Percentiles rank a stretch among this genome's conserved stretches.
phyloP scores from a whole-genome alignment of 2,329 filamentous ascomycete genomes.

The Paecilomyces dactylethromorphus region DNA sequence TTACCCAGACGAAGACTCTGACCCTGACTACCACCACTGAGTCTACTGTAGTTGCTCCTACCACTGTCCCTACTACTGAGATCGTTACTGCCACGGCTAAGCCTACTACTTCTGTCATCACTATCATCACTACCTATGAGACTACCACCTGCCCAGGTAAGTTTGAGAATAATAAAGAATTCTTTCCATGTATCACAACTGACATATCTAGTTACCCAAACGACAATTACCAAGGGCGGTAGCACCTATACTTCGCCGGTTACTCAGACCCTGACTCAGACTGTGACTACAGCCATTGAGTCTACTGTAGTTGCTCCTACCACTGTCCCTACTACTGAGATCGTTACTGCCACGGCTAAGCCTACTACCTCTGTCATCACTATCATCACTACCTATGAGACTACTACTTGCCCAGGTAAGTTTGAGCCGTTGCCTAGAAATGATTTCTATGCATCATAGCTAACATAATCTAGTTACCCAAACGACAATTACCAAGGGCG shows the following conservation, averaged over 20 bases:
- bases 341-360: constrained; percentile 26
- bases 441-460: too few species aligned
- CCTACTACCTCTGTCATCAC: background rate
- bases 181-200: too few species aligned
- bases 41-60: background rate
- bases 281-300: background rate
- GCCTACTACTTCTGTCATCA: background rate
- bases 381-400: background rate
- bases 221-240: background rate
- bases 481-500: background rate
- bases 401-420: background rate
- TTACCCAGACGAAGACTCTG: background rate
- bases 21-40: background rate
- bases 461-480: background rate
- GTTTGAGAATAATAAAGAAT: too few species aligned
- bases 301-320: background rate
- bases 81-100: constrained; percentile 39
- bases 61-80: constrained; percentile 22
- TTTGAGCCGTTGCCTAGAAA: too few species aligned
- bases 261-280: background rate
- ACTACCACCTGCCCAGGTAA: background rate
- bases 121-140: background rate
- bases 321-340: constrained; percentile 37
- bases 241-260: background rate
- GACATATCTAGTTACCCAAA: background rate